A percentile compares a stretch with the other conserved stretches of the same genome.
Evolutionary conservation across 164 flowering plant species (phyloP).

Genomic region (Aristolochia californica): DNA sequence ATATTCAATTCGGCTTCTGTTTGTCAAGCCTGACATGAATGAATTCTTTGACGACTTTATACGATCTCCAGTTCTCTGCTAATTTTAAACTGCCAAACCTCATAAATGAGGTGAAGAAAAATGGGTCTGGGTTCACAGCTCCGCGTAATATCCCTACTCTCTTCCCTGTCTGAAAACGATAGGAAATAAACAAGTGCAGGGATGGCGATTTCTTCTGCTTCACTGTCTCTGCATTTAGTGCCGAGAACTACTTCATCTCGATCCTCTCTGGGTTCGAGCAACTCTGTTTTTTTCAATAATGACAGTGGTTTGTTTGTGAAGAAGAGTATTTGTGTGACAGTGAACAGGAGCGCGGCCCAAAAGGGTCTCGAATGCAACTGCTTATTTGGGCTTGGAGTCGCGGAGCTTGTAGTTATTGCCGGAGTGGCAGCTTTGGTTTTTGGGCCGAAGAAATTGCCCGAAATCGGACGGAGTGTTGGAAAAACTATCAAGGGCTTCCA

Average conservation of each 20-base stretch:
- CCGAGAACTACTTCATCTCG: constrained; percentile 17
- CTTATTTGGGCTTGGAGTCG: constrained; percentile 85
- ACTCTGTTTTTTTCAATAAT: constrained; percentile 26
- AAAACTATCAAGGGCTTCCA: constrained; percentile 93
- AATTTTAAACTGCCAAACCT: too few relatives aligned
- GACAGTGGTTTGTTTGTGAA: constrained; percentile 1
- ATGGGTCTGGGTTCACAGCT: too few relatives aligned
- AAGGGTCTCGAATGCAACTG: constrained; percentile 49
- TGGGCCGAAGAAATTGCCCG: constrained; percentile 91
- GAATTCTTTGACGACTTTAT: too few relatives aligned
- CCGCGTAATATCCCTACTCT: too few relatives aligned
- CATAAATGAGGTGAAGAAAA: too few relatives aligned
- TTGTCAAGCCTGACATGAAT: too few relatives aligned
- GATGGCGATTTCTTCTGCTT: background rate
- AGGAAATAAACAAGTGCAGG: background rate
- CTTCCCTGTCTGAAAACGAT: too few relatives aligned
- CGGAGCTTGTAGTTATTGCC: constrained; percentile 85
- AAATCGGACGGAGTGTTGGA: constrained; percentile 75
- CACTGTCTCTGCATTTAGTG: background rate
- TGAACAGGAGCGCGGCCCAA: constrained; percentile 17
- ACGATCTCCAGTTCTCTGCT: too few relatives aligned
- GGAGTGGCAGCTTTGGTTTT: constrained; percentile 86
- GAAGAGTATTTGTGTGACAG: constrained; percentile 11
- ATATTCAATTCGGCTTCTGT: too few relatives aligned
- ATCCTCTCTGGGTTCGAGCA: constrained; percentile 11